Base-by-base conservation (phyloP, 139 green algal species). In the Asterochloris erici region DNA sequence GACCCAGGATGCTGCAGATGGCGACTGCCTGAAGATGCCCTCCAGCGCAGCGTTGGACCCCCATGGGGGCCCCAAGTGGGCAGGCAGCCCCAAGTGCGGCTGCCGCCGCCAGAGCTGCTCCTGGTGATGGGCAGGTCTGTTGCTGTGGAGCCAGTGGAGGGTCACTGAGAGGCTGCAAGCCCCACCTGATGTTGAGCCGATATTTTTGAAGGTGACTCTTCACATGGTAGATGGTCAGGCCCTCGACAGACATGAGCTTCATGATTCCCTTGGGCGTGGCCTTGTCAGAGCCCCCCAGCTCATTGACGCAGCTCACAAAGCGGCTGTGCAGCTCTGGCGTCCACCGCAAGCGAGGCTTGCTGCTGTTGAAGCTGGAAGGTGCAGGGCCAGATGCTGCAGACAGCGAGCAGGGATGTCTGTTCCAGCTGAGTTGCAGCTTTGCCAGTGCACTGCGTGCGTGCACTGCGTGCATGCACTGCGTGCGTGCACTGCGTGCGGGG, bases 171-270 rank as follows among this genome's bases (percentile, higher is more conserved):
- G 92, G 92, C 70, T 54, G 38, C 38, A 54, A 54, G 38, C 38
- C 38, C 38, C 94, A 81, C 80, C 93, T 89, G 78, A 95, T 93
- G 85, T 95, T 97, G 9, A 98, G 86, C 10, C 95, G 87, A 86
- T 97, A 98, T 85, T 98, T 98, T 71, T 98, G 94, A 63, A 96
- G 79, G 85, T 96, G 93, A 83, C 88, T 94, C 86, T 98, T 98
- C 81, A 98, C 95, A 85, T 98, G 95, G 84, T 93, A 97, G 73
- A 98, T 97, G 14, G 95, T 98, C 6, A 98, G 85, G 0, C 90
- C 89, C 15, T 89, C 84, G 68, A 92, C 83, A 14, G 69, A 71
- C 89, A 93, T 93, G 38, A 92, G 80, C 74, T 90, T 91, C 63
- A 93, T 68, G 71, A 93, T 91, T 61, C 86, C 88, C 81, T 93